Base-by-base conservation (phyloP, 2,329 filamentous ascomycete species). In the Fusarium armeniacum region DNA sequence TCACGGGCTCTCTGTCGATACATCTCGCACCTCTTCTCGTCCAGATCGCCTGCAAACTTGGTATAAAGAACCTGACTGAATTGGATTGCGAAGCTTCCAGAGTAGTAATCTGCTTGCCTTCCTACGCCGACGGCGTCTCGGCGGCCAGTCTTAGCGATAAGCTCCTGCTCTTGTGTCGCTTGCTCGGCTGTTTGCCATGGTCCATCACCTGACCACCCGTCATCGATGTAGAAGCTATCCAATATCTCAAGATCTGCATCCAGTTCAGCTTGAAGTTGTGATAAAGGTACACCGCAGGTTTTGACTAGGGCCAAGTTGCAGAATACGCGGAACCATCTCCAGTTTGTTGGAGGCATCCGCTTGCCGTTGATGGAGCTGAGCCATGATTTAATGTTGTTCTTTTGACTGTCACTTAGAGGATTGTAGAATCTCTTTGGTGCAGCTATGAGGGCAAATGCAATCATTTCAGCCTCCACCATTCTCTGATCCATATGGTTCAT, bases 391-490 rank as follows among this genome's bases (percentile, higher is more conserved):
- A 86, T 71, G 15, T 84, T 82, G 0, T 33, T 18, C 33, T 80
- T 81, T 5, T 76, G 73, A 5, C 57, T n/a, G 0, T 71, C 54
- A 2, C 59, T 74, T 8, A 83, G 69, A 0, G 72, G 67, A 12
- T 75, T 76, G 63, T 84, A 81, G 4, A 76, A 70, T 5, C 41
- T 62, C 2, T 77, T 70, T 2, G 84, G 83, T 0, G 83, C 81
- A 4, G 77, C 73, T 1, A 87, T 76, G 2, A 87, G 74, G 0
- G 83, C 83, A 69, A 83, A 85, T 0, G 83, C 80, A 5, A 87
- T 78, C 28, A 83, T 83, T 68, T 87, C 85, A 41, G 83, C 81
- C 66, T 87, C 85, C 0, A 87, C 85, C 85, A 87, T 87, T 3
- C 84, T 74, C 67, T 87, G 85, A 50, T 87, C 84, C 22, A 78